These are phyloP conservation scores for Clonostachys rosea DNA, from an alignment of 2,329 filamentous ascomycete species.

Conservation along the genomic window DNA sequence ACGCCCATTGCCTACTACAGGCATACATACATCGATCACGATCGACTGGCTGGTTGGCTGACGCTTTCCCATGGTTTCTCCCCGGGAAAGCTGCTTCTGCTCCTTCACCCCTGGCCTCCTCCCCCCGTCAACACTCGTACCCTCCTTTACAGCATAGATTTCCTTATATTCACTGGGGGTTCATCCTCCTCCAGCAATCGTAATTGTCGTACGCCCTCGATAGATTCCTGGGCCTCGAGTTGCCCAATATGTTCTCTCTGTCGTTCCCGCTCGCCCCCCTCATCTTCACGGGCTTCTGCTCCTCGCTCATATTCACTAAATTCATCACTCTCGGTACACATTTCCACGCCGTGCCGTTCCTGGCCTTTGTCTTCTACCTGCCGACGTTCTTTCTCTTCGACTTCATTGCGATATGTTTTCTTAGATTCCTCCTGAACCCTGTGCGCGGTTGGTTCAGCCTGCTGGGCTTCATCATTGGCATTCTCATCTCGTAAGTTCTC, in stretches of 20 bases:
- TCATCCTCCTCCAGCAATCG: too few species aligned
- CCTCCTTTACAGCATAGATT: too few species aligned
- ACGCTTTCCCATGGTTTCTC: too few species aligned
- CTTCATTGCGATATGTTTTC: slow-evolving; percentile 13
- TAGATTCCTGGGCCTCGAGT: too few species aligned
- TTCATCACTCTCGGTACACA: slow-evolving; percentile 17
- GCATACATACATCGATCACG: too few species aligned
- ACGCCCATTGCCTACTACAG: too few species aligned
- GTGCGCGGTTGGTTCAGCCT: slow-evolving; percentile 12
- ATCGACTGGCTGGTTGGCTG: too few species aligned
- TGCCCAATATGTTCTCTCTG: slow-evolving; percentile 1
- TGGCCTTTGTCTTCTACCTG: slow-evolving; percentile 19
- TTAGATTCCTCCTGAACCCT: slow-evolving; percentile 15
- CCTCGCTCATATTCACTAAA: slow-evolving; percentile 19
- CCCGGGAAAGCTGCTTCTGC: too few species aligned
- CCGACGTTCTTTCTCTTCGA: slow-evolving; percentile 22
- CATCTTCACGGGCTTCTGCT: slow-evolving; percentile 18
- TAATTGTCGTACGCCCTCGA: too few species aligned
- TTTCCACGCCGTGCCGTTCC: slow-evolving; percentile 14
- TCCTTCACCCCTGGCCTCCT: too few species aligned
- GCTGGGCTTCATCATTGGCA: slow-evolving; percentile 10
- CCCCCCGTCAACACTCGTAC: too few species aligned
- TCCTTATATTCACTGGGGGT: too few species aligned
- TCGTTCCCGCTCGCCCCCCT: slow-evolving; percentile 12
- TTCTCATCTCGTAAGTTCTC: slow-evolving; percentile 16